Evolutionary conservation across 2,329 filamentous ascomycete genomes (phyloP).

Genomic region (Botryotinia globosa): DNA sequence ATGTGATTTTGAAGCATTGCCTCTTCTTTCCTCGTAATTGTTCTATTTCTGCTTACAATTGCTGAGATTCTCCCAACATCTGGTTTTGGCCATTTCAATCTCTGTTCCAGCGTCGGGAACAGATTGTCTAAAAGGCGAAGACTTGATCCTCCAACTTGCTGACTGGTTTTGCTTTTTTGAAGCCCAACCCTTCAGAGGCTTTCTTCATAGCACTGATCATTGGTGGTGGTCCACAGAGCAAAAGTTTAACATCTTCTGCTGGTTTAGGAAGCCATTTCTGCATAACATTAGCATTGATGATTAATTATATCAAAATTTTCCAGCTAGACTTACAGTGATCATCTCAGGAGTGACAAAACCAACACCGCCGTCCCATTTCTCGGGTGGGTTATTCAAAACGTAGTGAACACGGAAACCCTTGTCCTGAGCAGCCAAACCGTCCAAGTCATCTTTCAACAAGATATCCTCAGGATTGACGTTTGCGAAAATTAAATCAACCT

Average conservation of each 20-base stretch:
- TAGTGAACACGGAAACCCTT: conserved; percentile 84
- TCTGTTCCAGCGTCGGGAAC: background rate
- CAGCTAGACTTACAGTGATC: conserved; percentile 66
- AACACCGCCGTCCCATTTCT: conserved; percentile 86
- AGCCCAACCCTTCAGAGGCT: conserved; percentile 82
- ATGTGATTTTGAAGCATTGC: background rate
- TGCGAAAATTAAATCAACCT: conserved; percentile 94
- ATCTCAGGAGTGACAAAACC: conserved; percentile 95
- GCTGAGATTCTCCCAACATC: background rate
- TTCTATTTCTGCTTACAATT: background rate
- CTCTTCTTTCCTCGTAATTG: background rate
- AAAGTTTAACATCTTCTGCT: conserved; percentile 83
- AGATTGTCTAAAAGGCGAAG: conserved; percentile 76
- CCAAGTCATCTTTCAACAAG: conserved; percentile 86
- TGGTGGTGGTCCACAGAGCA: conserved; percentile 91
- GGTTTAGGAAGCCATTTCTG: conserved; percentile 79
- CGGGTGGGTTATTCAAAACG: conserved; percentile 92
- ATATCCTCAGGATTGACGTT: conserved; percentile 95
- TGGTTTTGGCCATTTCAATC: background rate
- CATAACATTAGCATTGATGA: conserved; percentile 1
- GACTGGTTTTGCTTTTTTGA: conserved; percentile 86
- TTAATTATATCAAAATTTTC: background rate
- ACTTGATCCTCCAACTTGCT: conserved; percentile 98
- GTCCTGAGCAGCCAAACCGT: conserved; percentile 74
- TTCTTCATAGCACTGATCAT: conserved; percentile 99